Evolutionary conservation across 441 rosid genomes (phyloP), one percentile per base, ranked within the genome.

Genomic region (Bocquillonia castaneifolia): DNA sequence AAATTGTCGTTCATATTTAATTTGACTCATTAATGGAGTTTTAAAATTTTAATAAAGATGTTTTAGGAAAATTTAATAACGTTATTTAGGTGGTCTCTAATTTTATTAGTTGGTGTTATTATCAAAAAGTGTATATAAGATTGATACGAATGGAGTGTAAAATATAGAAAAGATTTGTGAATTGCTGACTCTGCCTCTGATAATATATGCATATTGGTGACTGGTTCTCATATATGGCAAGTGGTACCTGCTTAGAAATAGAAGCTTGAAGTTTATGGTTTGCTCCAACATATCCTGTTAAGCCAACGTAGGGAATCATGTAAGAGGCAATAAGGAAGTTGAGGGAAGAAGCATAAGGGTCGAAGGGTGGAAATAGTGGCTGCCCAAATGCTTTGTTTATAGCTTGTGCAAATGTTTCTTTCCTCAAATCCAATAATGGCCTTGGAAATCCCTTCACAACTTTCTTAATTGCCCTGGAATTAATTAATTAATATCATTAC

Each of bases 211-310:
- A 36, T n/a, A n/a, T n/a, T n/a, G 40, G 40, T 36, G 9, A 9
- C 40, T 36, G 5, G 9, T 4, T 36, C 9, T 36, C 4, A 36
- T 4, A 4, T 36, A 36, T 36, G 9, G 40, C 40, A 36, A 36
- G 40, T 9, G 9, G 4, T 32, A 88, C 95, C 88, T 80, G 78
- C 60, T 77, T 85, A 55, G 92, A 79, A 51, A 25, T 55, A 2
- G 81, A 54, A 31, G 74, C 82, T 31, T 74, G 40, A 22, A 94
- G 88, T 68, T 78, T 80, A 2, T 89, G 84, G 72, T 78, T 91
- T n/a, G 93, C 88, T 36, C 96, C 97, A 61, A 85, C 91, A 34
- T 88, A 92, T 17, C 96, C 96, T 0, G 91, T 88, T 75, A 90
- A 92, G 15, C 92, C 96, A 69, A 90, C 94, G 22, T 91, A 88